These are phyloP conservation scores for Erysimum cheiri DNA, from an alignment of 441 rosid genomes.

Conservation along the genomic window DNA sequence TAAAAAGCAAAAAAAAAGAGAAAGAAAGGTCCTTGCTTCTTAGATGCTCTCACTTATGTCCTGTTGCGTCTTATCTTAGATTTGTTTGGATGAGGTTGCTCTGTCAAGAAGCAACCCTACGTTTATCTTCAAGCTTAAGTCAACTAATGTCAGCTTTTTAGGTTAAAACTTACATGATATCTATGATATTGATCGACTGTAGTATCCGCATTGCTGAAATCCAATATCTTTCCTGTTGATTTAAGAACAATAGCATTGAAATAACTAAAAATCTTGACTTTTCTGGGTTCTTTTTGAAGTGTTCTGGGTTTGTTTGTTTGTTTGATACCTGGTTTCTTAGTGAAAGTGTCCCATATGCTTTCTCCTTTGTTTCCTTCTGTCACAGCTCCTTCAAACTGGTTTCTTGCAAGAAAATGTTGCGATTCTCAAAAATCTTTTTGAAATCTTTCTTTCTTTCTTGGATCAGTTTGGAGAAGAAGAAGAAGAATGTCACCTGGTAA, in stretches of 20 bases:
- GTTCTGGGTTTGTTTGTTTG: too few species aligned
- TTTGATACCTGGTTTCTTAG: conserved; percentile 66
- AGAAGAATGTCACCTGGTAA: conserved; percentile 66
- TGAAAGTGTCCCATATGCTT: conserved; percentile 91
- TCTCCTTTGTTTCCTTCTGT: conserved; percentile 84
- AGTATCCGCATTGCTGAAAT: conserved; percentile 92
- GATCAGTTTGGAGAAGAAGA: conserved; percentile 19
- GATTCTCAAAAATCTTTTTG: conserved; percentile 16
- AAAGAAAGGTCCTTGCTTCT: conserved; percentile 22
- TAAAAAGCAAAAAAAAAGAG: conserved; percentile 10
- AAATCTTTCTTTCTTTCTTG: conserved; percentile 9
- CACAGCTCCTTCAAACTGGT: conserved; percentile 88
- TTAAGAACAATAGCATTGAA: conserved; percentile 3
- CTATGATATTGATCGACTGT: conserved; percentile 93
- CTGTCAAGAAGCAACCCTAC: conserved; percentile 36
- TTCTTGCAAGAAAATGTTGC: conserved; percentile 15
- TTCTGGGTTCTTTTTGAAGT: too few species aligned
- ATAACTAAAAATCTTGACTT: neutral
- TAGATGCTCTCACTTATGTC: conserved; percentile 23
- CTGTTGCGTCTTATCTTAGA: conserved; percentile 31
- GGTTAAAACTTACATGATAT: conserved; percentile 56
- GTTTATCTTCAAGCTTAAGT: conserved; percentile 38
- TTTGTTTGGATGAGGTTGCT: conserved; percentile 38
- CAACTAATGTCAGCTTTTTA: conserved; percentile 13
- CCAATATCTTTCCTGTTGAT: conserved; percentile 78